phyloP scores from a whole-genome alignment of 2,329 filamentous ascomycete genomes.

The Hypoxylon sp. region DNA sequence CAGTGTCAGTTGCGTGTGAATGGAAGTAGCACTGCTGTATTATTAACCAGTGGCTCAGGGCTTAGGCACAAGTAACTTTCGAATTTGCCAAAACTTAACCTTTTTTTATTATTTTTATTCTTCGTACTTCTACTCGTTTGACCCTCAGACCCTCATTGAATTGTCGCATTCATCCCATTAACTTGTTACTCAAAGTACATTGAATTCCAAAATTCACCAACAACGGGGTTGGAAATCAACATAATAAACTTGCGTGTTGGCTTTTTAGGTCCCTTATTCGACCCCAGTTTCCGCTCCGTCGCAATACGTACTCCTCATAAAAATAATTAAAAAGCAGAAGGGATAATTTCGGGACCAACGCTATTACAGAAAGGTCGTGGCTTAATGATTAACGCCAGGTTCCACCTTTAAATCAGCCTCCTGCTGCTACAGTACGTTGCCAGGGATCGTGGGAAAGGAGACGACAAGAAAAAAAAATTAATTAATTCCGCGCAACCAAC shows the following conservation, averaged over 20 bases:
- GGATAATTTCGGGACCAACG: slow-evolving; percentile 27
- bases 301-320: too few relatives aligned
- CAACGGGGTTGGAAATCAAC: neutral
- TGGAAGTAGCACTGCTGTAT: too few relatives aligned
- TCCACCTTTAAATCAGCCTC: slow-evolving; percentile 34
- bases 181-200: too few relatives aligned
- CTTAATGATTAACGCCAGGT: slow-evolving; percentile 28
- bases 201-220: too few relatives aligned
- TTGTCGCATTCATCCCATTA: too few relatives aligned
- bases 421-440: slow-evolving; percentile 17
- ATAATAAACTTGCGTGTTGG: slow-evolving; percentile 5
- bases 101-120: slow-evolving; percentile 3
- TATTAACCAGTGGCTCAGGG: too few relatives aligned
- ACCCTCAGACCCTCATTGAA: too few relatives aligned
- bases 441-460: slow-evolving; percentile 33
- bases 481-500: slow-evolving; percentile 24
- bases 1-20: too few relatives aligned
- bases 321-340: slow-evolving; percentile 38
- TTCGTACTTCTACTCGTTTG: neutral
- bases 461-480: slow-evolving; percentile 17
- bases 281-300: slow-evolving; percentile 13
- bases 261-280: slow-evolving; percentile 13
- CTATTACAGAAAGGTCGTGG: slow-evolving; percentile 17
- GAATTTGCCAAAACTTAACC: too few relatives aligned
- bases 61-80: too few relatives aligned